Evolutionary conservation across 257 asterid genomes (phyloP).

Genomic region (Penstemon davidsonii): DNA sequence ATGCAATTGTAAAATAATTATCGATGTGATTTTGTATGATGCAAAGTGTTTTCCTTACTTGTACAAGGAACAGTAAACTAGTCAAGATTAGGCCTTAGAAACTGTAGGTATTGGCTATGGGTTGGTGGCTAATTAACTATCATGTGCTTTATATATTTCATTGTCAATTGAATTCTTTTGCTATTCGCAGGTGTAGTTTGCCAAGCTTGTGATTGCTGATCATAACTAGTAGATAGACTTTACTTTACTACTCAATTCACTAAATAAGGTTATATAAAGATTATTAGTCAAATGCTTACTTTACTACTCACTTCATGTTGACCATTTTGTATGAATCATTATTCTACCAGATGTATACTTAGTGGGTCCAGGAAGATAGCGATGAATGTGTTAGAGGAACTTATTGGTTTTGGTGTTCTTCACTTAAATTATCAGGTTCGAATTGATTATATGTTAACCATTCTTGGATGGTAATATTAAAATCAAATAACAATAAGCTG

Average conservation of each 20-base stretch:
- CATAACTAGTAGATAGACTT: constrained; percentile 71
- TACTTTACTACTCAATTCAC: constrained; percentile 26
- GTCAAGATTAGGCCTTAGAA: constrained; percentile 90
- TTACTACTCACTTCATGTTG: constrained; percentile 3
- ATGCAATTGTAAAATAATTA: too few relatives aligned
- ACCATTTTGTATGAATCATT: constrained; percentile 15
- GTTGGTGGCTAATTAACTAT: constrained; percentile 56
- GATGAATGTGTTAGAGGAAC: constrained; percentile 96
- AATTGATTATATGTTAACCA: constrained; percentile 37
- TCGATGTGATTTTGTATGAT: too few relatives aligned
- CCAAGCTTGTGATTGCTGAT: constrained; percentile 95
- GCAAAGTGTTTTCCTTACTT: constrained; percentile 35
- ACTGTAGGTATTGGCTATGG: constrained; percentile 99
- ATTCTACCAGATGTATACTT: constrained; percentile 74
- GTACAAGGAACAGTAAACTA: constrained; percentile 90
- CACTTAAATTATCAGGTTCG: constrained; percentile 89
- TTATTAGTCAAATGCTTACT: constrained; percentile 2
- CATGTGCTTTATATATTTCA: neutral
- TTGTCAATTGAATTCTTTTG: constrained; percentile 25
- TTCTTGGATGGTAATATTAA: too few relatives aligned
- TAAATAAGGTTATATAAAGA: constrained; percentile 71
- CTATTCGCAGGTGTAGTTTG: constrained; percentile 76
- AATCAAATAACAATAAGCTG: too few relatives aligned
- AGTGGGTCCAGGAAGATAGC: constrained; percentile 98
- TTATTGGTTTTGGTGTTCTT: constrained; percentile 82